A percentile compares a stretch with the other conserved stretches of the same genome.
Evolutionary conservation across 768 basidiomycete species (phyloP).

Genomic region (Tricholoma terreum): DNA sequence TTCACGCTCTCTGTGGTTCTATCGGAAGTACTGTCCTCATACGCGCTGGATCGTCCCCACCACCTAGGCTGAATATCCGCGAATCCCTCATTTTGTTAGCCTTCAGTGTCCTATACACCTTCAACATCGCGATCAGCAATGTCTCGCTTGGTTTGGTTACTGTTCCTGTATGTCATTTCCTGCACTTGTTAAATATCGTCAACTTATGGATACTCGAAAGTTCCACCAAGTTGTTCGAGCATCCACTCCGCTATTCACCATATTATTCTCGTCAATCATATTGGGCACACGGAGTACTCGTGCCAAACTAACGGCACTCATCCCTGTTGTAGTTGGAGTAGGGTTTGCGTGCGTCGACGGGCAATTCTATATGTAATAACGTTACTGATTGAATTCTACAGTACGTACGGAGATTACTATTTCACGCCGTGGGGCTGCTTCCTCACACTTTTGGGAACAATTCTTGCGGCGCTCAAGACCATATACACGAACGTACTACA

Average conservation of each 20-base stretch:
- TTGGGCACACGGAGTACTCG: slow-evolving; percentile 58
- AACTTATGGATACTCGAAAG: slow-evolving; percentile 34
- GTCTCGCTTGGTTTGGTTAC: slow-evolving; percentile 86
- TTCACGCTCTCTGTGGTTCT: slow-evolving; percentile 86
- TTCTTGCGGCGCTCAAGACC: slow-evolving; percentile 92
- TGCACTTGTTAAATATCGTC: slow-evolving; percentile 2
- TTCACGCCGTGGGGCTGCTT: slow-evolving; percentile 83
- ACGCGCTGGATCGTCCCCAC: slow-evolving; percentile 23
- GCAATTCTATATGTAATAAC: not conserved
- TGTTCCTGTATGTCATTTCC: slow-evolving; percentile 63
- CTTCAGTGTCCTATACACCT: slow-evolving; percentile 88
- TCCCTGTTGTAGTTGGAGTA: slow-evolving; percentile 88
- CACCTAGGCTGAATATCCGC: slow-evolving; percentile 35
- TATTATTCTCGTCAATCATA: slow-evolving; percentile 69
- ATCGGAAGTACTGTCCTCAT: slow-evolving; percentile 74
- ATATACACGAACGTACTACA: slow-evolving; percentile 85
- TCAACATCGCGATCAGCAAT: slow-evolving; percentile 96
- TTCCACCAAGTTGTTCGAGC: slow-evolving; percentile 98
- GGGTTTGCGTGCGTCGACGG: slow-evolving; percentile 71
- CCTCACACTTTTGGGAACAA: slow-evolving; percentile 85
- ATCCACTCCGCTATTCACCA: slow-evolving; percentile 89
- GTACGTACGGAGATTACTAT: slow-evolving; percentile 95
- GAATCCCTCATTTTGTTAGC: slow-evolving; percentile 68
- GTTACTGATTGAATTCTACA: slow-evolving; percentile 25
- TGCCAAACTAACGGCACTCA: slow-evolving; percentile 64